Conservation (phyloP, 2,329 filamentous ascomycete species). For the Verticillium zaregamsianum region DNA sequence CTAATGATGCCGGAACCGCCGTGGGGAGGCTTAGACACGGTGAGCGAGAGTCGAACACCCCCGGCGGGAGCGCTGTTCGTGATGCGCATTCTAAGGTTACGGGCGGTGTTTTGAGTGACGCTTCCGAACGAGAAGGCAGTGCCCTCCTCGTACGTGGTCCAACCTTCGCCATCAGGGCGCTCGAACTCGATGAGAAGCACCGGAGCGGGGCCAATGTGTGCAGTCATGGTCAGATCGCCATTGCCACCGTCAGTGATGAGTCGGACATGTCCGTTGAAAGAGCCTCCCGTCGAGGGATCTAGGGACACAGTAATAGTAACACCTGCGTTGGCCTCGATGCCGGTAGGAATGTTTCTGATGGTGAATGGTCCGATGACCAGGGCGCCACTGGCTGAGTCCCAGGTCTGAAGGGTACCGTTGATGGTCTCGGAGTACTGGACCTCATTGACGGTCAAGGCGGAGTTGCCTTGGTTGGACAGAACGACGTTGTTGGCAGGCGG, state of each 20-base stretch:
- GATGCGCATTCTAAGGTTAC: conserved; percentile 44
- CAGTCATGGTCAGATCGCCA: conserved; percentile 42
- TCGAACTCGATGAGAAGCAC: conserved; percentile 51
- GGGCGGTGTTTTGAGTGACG: conserved; percentile 46
- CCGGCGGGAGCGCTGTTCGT: conserved; percentile 45
- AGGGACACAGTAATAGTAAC: conserved; percentile 42
- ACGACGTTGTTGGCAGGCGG: conserved; percentile 38
- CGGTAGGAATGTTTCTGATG: conserved; percentile 39
- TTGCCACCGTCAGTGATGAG: conserved; percentile 45
- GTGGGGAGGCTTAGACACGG: conserved; percentile 58
- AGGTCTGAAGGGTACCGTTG: conserved; percentile 38
- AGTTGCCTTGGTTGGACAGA: conserved; percentile 46
- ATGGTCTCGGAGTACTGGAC: conserved; percentile 39
- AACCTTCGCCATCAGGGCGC: conserved; percentile 42
- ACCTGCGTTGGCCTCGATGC: conserved; percentile 33
- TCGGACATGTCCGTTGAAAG: conserved; percentile 43
- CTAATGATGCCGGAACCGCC: conserved; percentile 49
- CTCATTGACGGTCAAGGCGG: conserved; percentile 35
- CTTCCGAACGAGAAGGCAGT: conserved; percentile 50
- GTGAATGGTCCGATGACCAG: conserved; percentile 43
- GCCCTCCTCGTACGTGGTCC: conserved; percentile 40
- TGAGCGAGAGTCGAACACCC: conserved; percentile 45
- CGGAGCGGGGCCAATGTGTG: conserved; percentile 43
- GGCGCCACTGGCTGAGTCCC: conserved; percentile 28
- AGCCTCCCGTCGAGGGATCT: conserved; percentile 39